A percentile compares a stretch with the other conserved stretches of the same genome.
Evolutionary conservation across 148 eudicot genomes (phyloP).

Genomic region (Suaeda aralocaspica): DNA sequence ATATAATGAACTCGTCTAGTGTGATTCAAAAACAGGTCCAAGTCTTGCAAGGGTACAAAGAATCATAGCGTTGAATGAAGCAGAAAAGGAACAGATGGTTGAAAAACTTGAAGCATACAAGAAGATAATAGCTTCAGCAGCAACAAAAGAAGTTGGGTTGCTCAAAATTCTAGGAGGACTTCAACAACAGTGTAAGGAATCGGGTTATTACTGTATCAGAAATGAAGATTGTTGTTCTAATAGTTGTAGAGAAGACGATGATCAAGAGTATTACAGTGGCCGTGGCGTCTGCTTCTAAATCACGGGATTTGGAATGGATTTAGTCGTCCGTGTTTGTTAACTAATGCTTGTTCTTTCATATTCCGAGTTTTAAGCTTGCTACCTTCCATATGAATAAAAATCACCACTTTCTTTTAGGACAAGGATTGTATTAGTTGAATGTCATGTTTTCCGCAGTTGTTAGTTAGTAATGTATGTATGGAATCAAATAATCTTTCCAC

Average conservation of each 20-base stretch:
- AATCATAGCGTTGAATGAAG: background rate
- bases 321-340: no score
- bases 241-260: background rate
- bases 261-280: background rate
- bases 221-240: background rate
- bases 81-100: background rate
- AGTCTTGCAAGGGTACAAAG: background rate
- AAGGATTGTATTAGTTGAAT: no score
- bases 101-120: background rate
- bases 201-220: background rate
- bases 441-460: no score
- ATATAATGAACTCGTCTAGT: no score
- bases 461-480: no score
- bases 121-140: background rate
- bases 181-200: background rate
- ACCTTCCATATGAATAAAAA: no score
- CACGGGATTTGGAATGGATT: no score
- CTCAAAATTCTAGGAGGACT: background rate
- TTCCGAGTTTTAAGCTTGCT: no score
- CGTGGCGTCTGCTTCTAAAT: background rate
- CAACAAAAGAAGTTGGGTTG: background rate
- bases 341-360: no score
- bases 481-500: no score
- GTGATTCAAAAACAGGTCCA: background rate
- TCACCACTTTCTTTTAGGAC: no score